These are phyloP conservation scores for Backusella luteola DNA, from an alignment of 192 early-diverging fungal genomes.

Conservation along the genomic window DNA sequence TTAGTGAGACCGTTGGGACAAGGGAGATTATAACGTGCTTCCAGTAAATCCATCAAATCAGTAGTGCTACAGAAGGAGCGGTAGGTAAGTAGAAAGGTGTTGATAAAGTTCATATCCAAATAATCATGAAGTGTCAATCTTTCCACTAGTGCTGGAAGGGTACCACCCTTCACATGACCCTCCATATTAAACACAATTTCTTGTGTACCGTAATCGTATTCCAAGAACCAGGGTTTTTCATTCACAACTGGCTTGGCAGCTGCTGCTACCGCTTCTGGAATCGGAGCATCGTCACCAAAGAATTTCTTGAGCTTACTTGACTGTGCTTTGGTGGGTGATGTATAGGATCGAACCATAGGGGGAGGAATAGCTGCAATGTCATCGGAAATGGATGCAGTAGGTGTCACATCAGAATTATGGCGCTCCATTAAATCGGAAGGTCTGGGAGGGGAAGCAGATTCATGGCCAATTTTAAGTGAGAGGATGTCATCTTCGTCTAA, in stretches of 20 bases:
- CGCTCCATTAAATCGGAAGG: not conserved
- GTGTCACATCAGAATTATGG: not conserved
- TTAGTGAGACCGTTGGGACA: slow-evolving; percentile 62
- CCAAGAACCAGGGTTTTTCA: slow-evolving; percentile 65
- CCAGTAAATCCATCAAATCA: slow-evolving; percentile 74
- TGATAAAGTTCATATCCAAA: slow-evolving; percentile 66
- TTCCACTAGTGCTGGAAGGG: slow-evolving; percentile 73
- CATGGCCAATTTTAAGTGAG: not conserved
- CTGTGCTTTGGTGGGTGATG: not conserved
- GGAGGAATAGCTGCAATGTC: not conserved
- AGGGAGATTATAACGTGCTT: slow-evolving; percentile 69
- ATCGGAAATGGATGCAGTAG: not conserved
- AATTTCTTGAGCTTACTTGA: slow-evolving; percentile 54
- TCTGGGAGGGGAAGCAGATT: not conserved
- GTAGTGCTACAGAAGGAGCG: slow-evolving; percentile 80
- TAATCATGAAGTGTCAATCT: slow-evolving; percentile 76
- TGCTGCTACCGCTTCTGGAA: slow-evolving; percentile 7
- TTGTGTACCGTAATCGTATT: slow-evolving; percentile 61
- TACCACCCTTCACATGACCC: slow-evolving; percentile 78
- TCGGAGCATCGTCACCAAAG: slow-evolving; percentile 53
- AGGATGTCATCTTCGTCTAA: not conserved
- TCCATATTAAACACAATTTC: slow-evolving; percentile 76
- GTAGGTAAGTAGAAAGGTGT: slow-evolving; percentile 88
- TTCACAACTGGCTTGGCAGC: not conserved
- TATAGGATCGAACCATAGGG: not conserved